Conservation (phyloP, 208 protist species). For the Trypanosoma mega region DNA sequence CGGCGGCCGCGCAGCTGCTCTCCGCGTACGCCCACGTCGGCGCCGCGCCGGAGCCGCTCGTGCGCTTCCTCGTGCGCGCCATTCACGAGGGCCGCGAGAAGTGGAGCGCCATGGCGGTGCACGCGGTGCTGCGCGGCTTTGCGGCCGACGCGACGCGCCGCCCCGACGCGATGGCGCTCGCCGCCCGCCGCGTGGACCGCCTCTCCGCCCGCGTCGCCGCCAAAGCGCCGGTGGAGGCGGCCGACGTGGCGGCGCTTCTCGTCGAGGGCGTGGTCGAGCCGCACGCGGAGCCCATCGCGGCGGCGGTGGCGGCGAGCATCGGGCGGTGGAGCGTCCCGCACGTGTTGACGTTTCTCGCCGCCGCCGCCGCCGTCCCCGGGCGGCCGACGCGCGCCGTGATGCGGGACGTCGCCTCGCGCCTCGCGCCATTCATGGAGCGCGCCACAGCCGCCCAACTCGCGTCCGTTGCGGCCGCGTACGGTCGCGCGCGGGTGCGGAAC, state of each 20-base stretch:
- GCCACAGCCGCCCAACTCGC: conserved; percentile 68
- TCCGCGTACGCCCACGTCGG: background rate
- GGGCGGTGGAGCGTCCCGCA: conserved; percentile 35
- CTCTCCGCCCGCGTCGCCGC: conserved; percentile 17
- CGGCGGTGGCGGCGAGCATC: conserved; percentile 23
- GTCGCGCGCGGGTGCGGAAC: conserved; percentile 57
- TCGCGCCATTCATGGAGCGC: conserved; percentile 43
- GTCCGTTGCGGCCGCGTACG: conserved; percentile 58
- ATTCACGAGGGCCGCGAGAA: conserved; percentile 25
- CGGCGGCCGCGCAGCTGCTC: conserved; percentile 20
- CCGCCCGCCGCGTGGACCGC: conserved; percentile 16
- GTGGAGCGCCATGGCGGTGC: conserved; percentile 25
- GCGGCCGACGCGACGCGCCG: conserved; percentile 10
- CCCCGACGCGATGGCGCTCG: conserved; percentile 26
- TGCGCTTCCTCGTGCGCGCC: conserved; percentile 20
- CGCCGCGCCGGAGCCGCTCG: conserved; percentile 5
- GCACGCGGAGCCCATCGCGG: conserved; percentile 33
- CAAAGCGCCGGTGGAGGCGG: conserved; percentile 19
- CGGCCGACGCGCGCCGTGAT: conserved; percentile 42
- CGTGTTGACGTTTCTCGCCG: conserved; percentile 34
- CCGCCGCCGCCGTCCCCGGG: conserved; percentile 20
- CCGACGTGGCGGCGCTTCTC: conserved; percentile 30
- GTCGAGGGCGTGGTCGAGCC: conserved; percentile 30
- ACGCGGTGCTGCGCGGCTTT: conserved; percentile 21
- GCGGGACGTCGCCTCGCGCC: conserved; percentile 40